Base-by-base conservation (phyloP, 257 asterid genomes). In the Ajuga chamaepitys region DNA sequence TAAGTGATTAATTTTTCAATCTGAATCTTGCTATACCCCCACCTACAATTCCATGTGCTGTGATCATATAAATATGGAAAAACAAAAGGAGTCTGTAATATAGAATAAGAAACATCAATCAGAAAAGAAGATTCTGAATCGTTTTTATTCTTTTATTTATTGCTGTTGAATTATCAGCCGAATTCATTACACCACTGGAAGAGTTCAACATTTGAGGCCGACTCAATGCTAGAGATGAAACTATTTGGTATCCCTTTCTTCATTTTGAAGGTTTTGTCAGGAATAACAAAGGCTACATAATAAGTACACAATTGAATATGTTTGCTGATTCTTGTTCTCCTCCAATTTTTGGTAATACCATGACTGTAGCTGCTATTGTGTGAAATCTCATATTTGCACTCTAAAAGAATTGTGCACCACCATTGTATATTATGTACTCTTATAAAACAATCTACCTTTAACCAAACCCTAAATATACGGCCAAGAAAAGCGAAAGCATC, bases 321-420 rank as follows among this genome's bases (percentile, higher is more conserved):
- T 10, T 20, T 24, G 1, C 13, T 32, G 61, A 38, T 24, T 54
- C 57, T 9, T 38, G 62, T 44, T 44, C 52, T 41, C 58, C 34
- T 45, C 25, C 13, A 38, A 28, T 3, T 30, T 22, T 52, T 45
- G 55, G 14, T 30, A 48, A 40, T 51, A 47, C 16, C 35, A 46
- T 18, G 56, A 18, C 45, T 38, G n/a, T 11, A 54, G 25, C 41
- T 53, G 70, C 48, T 69, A 20, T 37, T 48, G 20, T 58, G 16
- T 10, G 34, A 32, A 28, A 28, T 28, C 51, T 48, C 62, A 62
- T 74, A 30, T 44, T 50, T 61, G 68, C 50, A 61, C 57, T 66
- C 13, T 16, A 12, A 59, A 66, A 22, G 58, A 61, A 35, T 16
- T 32, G 46, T 70, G 22, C 45, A 44, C 63, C 57, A 56, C n/a